phyloP scores from a whole-genome alignment of 2,329 filamentous ascomycete genomes.

The Orbilia javanica region DNA sequence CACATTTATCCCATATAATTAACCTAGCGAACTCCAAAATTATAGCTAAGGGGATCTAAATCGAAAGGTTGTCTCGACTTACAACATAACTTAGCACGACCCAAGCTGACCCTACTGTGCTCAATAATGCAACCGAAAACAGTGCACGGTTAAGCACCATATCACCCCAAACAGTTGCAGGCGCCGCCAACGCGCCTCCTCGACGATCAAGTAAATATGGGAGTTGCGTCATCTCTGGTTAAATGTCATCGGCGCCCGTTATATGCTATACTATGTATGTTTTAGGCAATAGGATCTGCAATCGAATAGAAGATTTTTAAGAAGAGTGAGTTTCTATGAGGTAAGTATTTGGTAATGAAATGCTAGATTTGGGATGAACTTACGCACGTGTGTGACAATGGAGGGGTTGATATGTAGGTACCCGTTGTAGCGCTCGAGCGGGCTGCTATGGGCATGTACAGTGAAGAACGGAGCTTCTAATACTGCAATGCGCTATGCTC shows the following conservation, averaged over 20 bases:
- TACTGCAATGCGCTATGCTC: neutral
- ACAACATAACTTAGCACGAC: conserved; percentile 65
- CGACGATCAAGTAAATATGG: conserved; percentile 48
- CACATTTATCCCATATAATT: neutral
- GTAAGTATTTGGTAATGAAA: conserved; percentile 27
- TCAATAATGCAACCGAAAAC: conserved; percentile 64
- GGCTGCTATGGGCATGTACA: neutral
- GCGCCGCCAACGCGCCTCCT: conserved; percentile 53
- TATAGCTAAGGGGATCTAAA: neutral
- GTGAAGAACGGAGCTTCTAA: neutral
- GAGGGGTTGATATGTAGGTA: conserved; percentile 27
- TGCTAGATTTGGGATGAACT: conserved; percentile 29
- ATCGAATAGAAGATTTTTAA: neutral
- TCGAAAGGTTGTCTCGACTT: conserved; percentile 29
- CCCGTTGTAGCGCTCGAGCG: conserved; percentile 20
- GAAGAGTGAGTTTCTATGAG: conserved; percentile 11
- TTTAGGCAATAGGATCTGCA: conserved; percentile 8
- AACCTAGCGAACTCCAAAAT: neutral
- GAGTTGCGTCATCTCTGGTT: conserved; percentile 18
- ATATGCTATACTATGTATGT: neutral
- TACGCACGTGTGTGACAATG: conserved; percentile 21
- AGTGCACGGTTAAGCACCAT: conserved; percentile 63
- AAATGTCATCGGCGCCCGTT: neutral
- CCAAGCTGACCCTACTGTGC: conserved; percentile 65
- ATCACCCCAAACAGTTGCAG: conserved; percentile 50